Conservation (phyloP, 768 basidiomycete species). For the Mycena belliarum region DNA sequence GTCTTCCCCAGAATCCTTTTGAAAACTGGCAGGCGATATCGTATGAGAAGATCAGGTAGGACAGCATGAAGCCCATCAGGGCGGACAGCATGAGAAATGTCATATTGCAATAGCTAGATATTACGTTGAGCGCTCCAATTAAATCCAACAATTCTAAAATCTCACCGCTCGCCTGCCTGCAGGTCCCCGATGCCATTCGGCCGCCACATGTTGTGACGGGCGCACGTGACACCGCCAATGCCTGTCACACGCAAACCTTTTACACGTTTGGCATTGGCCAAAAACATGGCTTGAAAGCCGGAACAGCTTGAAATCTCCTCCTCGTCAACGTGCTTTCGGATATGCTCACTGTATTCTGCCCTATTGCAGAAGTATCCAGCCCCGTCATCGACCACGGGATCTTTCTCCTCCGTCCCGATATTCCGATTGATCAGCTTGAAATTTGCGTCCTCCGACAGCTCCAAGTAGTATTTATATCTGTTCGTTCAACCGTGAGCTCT, state of each 20-base stretch:
- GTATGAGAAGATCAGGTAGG: background rate
- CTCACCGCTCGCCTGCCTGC: constrained; percentile 20
- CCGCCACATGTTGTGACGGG: background rate
- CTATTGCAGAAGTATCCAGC: background rate
- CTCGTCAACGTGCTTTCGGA: background rate
- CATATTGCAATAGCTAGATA: constrained; percentile 5
- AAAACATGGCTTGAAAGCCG: constrained; percentile 5
- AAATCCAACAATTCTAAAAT: too few species aligned
- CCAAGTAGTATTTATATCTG: background rate
- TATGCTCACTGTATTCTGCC: background rate
- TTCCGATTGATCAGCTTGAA: background rate
- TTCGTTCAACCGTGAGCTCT: background rate
- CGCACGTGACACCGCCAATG: constrained; percentile 9
- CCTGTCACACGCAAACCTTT: constrained; percentile 13
- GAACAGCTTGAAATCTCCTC: constrained; percentile 2
- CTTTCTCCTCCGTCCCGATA: background rate
- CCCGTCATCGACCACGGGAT: background rate
- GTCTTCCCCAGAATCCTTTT: background rate
- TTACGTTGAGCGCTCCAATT: too few species aligned
- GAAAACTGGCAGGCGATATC: background rate
- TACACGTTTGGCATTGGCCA: background rate
- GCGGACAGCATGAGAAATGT: background rate
- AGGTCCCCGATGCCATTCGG: constrained; percentile 19
- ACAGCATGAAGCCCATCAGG: background rate
- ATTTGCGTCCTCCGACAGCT: background rate